Base-by-base conservation (phyloP, 257 asterid species). In the Nyctanthes arbortristis region DNA sequence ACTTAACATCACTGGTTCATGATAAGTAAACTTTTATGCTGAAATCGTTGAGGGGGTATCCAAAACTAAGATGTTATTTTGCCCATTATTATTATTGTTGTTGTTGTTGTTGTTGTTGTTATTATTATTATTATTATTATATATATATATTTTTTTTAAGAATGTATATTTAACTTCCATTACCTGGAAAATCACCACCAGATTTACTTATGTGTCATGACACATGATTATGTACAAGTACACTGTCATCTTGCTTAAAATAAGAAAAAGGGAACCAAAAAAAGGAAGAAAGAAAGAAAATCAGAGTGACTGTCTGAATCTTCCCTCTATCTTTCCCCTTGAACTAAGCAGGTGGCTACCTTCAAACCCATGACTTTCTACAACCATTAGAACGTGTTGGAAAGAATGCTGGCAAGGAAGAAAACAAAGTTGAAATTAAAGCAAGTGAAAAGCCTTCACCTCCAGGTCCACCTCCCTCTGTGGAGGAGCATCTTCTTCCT, bases 301-400 rank as follows among this genome's bases (percentile, higher is more conserved):
- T 52, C 29, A 22, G 59, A 22, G 5, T 35, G 29, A 25, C 68
- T 37, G 49, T 25, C 74, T 63, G 66, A 22, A 30, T 33, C 63
- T 16, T 69, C 24, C 40, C 25, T 47, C 66, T 31, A 40, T 68
- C 5, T 55, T 58, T 57, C 12, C 57, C 11, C 72, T 70, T 31
- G 25, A 74, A 54, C n/a, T 24, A 32, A 52, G 68, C 85, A 89
- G 97, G 90, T 71, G 77, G 84, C 73, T 82, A 65, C 79, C 84
- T 89, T 20, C 77, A 88, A 84, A 94, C 99, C 13, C 99, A 88
- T 16, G 96, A 94, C 80, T 89, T 94, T 79, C 78, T 94, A 77
- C 97, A 86, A 71, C 97, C 98, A 72, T 45, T 93, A 75, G 98
- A 93, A 67, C 84, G 77, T 77, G 87, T 73, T 30, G 87, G 83